Conservation (phyloP, 1,284 basidiomycete genomes). For the Irpex lacteus region DNA sequence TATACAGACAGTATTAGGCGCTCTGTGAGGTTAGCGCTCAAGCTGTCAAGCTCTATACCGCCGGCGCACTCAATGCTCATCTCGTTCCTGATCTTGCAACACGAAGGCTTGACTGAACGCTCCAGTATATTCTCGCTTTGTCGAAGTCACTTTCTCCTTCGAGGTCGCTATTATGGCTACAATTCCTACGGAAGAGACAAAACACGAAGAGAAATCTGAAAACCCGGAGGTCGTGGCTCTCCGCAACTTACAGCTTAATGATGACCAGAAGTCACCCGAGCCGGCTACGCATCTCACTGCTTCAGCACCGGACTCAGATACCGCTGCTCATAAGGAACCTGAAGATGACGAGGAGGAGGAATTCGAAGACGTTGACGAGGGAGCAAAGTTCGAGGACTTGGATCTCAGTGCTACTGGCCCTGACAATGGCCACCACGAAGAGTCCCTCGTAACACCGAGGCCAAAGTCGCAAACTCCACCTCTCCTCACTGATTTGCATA, state of each 20-base stretch:
- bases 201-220: not conserved
- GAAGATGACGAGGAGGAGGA: not conserved
- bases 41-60: not conserved
- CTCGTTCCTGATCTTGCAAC: not conserved
- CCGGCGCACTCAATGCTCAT: not conserved
- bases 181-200: not conserved
- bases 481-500: not conserved
- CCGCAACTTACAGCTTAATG: not conserved
- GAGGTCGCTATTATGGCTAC: not conserved
- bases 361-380: not conserved
- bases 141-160: not conserved
- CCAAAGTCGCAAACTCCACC: not conserved
- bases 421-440: not conserved
- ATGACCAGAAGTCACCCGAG: not conserved
- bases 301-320: not conserved
- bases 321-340: not conserved
- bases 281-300: not conserved
- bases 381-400: constrained; percentile 4
- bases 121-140: too few relatives aligned
- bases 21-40: not conserved
- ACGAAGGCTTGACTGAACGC: too few relatives aligned
- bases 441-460: constrained; percentile 1
- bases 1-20: not conserved
- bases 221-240: not conserved
- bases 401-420: not conserved